These are phyloP conservation scores for Sporothrix dimorphospora DNA, from an alignment of 2,329 filamentous ascomycete genomes.

Conservation along the genomic window DNA sequence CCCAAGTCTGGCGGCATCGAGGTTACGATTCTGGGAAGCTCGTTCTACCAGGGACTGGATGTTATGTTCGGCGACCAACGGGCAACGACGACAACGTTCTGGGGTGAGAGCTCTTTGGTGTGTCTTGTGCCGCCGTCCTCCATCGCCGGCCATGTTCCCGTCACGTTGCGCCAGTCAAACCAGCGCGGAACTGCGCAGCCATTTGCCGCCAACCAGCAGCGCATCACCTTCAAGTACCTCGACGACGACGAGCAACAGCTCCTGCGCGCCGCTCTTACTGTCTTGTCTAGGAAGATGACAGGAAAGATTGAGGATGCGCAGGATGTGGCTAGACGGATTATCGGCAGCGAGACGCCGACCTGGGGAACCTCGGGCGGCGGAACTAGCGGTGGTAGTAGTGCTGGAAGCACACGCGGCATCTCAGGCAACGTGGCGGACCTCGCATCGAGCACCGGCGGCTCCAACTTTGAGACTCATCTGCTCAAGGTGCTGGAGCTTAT, in stretches of 20 bases:
- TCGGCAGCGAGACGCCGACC: constrained; percentile 51
- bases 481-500: constrained; percentile 77
- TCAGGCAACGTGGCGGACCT: constrained; percentile 46
- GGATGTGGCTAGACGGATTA: constrained; percentile 64
- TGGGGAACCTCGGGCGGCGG: constrained; percentile 48
- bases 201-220: constrained; percentile 47
- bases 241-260: constrained; percentile 71
- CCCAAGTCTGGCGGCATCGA: constrained; percentile 83
- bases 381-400: constrained; percentile 43
- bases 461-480: constrained; percentile 68
- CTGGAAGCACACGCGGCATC: constrained; percentile 44
- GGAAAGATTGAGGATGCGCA: constrained; percentile 64
- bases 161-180: constrained; percentile 65
- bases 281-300: constrained; percentile 63
- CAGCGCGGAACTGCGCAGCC: constrained; percentile 41
- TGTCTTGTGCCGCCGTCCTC: constrained; percentile 75
- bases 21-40: constrained; percentile 79
- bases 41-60: constrained; percentile 75
- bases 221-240: constrained; percentile 69
- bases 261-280: constrained; percentile 67
- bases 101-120: constrained; percentile 78
- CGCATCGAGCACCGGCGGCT: constrained; percentile 35
- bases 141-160: constrained; percentile 68
- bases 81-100: constrained; percentile 74
- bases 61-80: constrained; percentile 77